A percentile compares a stretch with the other conserved stretches of the same genome.
Evolutionary conservation across 164 flowering plant species (phyloP).

Genomic region (Annona squamosa): DNA sequence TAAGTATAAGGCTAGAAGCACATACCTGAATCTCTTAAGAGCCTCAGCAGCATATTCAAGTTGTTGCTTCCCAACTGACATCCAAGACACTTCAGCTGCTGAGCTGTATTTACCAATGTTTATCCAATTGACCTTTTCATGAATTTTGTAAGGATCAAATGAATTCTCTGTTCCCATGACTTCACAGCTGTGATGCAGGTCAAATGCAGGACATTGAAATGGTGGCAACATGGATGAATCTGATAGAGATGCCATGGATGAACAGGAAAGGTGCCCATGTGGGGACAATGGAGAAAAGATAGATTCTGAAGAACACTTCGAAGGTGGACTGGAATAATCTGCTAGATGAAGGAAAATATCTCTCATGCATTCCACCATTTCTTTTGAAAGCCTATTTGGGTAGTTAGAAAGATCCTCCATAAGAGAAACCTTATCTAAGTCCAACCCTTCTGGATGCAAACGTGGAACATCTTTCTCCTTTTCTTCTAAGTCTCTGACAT

Average conservation of each 20-base stretch:
- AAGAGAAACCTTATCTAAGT: conserved; percentile 10
- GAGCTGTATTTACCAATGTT: conserved; percentile 28
- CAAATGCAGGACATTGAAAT: conserved; percentile 15
- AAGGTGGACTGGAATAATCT: conserved; percentile 21
- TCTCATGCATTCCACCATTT: conserved; percentile 45
- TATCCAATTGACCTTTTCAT: conserved; percentile 27
- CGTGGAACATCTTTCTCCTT: conserved; percentile 4
- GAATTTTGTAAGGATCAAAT: conserved; percentile 33
- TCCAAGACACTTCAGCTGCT: conserved; percentile 38
- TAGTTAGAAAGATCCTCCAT: conserved; percentile 24
- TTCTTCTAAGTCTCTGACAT: conserved; percentile 7
- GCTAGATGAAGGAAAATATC: conserved; percentile 32
- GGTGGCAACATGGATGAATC: conserved; percentile 19
- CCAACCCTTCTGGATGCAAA: neutral
- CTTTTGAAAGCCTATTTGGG: conserved; percentile 39
- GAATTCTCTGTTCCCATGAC: conserved; percentile 10
- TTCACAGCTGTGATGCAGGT: conserved; percentile 15
- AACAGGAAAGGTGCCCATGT: conserved; percentile 28
- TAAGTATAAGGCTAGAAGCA: conserved; percentile 3
- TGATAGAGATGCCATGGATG: conserved; percentile 24
- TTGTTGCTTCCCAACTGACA: conserved; percentile 43
- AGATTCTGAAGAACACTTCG: conserved; percentile 22
- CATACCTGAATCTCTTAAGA: conserved; percentile 33
- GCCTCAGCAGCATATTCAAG: conserved; percentile 39
- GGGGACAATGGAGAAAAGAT: conserved; percentile 27